Conservation (phyloP, 2,329 filamentous ascomycete species). For the Alternaria ventricosa region DNA sequence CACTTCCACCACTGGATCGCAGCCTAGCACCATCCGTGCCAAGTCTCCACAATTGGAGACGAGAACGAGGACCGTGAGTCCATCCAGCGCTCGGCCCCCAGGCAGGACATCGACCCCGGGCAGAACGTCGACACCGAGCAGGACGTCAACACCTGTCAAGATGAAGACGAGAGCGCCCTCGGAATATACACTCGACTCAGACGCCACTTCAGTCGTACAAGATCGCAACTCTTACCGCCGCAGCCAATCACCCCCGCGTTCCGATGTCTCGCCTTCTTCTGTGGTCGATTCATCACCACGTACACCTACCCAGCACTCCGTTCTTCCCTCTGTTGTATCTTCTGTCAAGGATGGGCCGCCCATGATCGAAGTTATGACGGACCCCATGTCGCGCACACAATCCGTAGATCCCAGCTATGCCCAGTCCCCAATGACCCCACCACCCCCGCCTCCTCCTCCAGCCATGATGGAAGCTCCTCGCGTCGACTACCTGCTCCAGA, state of each 20-base stretch:
- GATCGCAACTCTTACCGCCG: slow-evolving; percentile 40
- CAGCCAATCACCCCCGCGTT: slow-evolving; percentile 40
- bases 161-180: slow-evolving; percentile 47
- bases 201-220: slow-evolving; percentile 55
- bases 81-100: slow-evolving; percentile 25
- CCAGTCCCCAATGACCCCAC: slow-evolving; percentile 62
- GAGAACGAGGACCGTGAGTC: slow-evolving; percentile 34
- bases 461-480: slow-evolving; percentile 73
- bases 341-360: slow-evolving; percentile 46
- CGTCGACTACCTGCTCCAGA: slow-evolving; percentile 90
- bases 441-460: slow-evolving; percentile 75
- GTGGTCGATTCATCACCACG: slow-evolving; percentile 54
- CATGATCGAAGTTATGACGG: slow-evolving; percentile 53
- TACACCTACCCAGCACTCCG: slow-evolving; percentile 52
- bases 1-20: slow-evolving; percentile 51
- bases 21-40: slow-evolving; percentile 48
- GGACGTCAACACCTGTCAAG: slow-evolving; percentile 30
- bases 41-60: slow-evolving; percentile 33
- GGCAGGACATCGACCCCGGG: slow-evolving; percentile 32
- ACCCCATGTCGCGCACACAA: slow-evolving; percentile 46
- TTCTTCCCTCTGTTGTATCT: slow-evolving; percentile 43
- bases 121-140: slow-evolving; percentile 25
- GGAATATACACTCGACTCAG: slow-evolving; percentile 53
- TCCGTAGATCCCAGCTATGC: slow-evolving; percentile 48
- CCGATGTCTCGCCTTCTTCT: slow-evolving; percentile 51